Base-by-base conservation (phyloP, 306 rosid species). In the Cajanus cajan region DNA sequence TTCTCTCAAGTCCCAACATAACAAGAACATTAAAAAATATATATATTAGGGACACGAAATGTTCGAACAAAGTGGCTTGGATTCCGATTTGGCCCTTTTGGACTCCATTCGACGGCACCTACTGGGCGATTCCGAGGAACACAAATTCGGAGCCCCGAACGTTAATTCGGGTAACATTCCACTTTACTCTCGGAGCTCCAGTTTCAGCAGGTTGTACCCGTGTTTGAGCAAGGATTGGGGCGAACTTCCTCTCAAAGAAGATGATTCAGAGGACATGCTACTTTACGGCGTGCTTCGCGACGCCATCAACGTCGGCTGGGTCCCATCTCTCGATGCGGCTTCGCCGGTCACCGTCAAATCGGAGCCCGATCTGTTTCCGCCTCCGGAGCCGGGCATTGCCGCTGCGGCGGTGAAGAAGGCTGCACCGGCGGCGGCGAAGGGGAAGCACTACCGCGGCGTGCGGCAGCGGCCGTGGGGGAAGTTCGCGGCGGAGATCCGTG, bases 391-490 rank as follows among this genome's bases (percentile, higher is more conserved):
- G 0, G 31, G 44, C 31, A 76, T 39, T 15, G 5, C 7, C 0
- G 44, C 79, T 21, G 34, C 55, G 5, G 72, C 8, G 31, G n/a
- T 39, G 0, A 66, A 57, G 71, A 25, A 25, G 48, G 18, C 47
- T 2, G 24, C 24, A 33, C 85, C 91, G 7, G 48, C 70, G 13
- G 90, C 87, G 39, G 40, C 79, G 18, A 89, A 91, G 85, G 92
- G 89, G 73, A 95, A 90, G 85, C 98, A 95, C 66, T 95, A 88
- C 80, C 85, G 98, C 41, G 98, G 98, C 1, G 98, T 95, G 15
- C 36, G 98, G 76, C 97, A 82, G 15, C 84, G 98, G 73, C 98
- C 98, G 19, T 95, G 98, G 98, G 98, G 98, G 6, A 95, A 95
- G 67, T 95, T 87, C 78, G 98, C 97, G 45, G 97, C 98, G 36